Conservation (phyloP, 73 alveolate genomes). For the Tetrahymena thermophila region DNA sequence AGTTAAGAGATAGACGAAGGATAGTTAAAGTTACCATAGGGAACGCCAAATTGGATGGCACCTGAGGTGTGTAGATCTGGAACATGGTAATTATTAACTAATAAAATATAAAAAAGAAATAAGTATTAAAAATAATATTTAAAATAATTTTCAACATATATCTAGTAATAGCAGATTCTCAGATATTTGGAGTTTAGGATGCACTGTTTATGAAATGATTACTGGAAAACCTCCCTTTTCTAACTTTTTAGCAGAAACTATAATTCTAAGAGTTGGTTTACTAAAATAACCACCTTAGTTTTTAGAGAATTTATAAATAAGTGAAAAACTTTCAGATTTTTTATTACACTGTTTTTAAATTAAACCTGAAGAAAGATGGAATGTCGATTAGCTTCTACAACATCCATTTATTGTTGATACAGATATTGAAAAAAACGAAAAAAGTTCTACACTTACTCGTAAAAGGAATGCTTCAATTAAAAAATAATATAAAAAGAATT, state of each 20-base stretch:
- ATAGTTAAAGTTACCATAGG: slow-evolving; percentile 16
- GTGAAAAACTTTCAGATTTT: slow-evolving; percentile 55
- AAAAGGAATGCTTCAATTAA: background rate
- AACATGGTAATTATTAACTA: background rate
- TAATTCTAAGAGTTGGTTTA: slow-evolving; percentile 36
- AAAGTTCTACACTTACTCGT: background rate
- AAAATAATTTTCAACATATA: background rate
- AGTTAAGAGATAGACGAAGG: slow-evolving; percentile 11
- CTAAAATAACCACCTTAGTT: slow-evolving; percentile 49
- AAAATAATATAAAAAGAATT: background rate
- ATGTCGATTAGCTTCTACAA: slow-evolving; percentile 46
- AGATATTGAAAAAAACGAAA: background rate
- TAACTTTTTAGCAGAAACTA: slow-evolving; percentile 35
- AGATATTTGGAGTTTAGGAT: slow-evolving; percentile 91
- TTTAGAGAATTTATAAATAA: slow-evolving; percentile 48
- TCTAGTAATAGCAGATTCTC: slow-evolving; percentile 37
- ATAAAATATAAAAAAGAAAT: background rate
- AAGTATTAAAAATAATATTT: background rate
- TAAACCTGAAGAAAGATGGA: slow-evolving; percentile 58
- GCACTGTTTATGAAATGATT: slow-evolving; percentile 81
- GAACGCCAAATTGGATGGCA: slow-evolving; percentile 79
- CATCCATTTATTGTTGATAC: slow-evolving; percentile 58
- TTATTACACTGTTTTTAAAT: slow-evolving; percentile 53
- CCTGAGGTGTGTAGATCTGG: slow-evolving; percentile 53
- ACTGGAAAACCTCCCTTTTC: slow-evolving; percentile 74